A percentile compares a stretch with the other conserved stretches of the same genome.
phyloP scores from a whole-genome alignment of 2,329 filamentous ascomycete genomes.

The Fonsecaea multimorphosa region DNA sequence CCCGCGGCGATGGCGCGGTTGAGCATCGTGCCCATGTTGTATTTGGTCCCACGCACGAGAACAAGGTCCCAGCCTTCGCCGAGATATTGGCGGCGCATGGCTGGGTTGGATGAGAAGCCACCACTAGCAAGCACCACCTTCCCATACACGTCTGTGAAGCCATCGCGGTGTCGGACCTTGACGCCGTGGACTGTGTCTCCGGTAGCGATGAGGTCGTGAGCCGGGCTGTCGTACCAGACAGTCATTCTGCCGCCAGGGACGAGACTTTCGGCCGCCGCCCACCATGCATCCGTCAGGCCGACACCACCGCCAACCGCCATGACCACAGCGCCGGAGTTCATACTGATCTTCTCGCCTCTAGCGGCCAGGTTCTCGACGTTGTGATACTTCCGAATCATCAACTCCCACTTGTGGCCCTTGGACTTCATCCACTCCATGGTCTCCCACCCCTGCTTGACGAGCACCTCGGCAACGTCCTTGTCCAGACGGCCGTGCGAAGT shows the following conservation, averaged over 20 bases:
- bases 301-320: conserved; percentile 64
- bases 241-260: conserved; percentile 11
- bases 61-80: conserved; percentile 69
- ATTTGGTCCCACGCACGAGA: conserved; percentile 66
- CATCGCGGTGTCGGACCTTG: conserved; percentile 2
- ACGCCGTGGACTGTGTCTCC: conserved; percentile 41
- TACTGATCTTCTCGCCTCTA: conserved; percentile 46
- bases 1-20: conserved; percentile 55
- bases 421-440: conserved; percentile 62
- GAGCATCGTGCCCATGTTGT: conserved; percentile 67
- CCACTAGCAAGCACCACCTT: conserved; percentile 63
- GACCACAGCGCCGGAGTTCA: conserved; percentile 60
- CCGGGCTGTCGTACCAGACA: conserved; percentile 35
- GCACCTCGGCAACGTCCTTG: conserved; percentile 52
- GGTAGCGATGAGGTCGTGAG: conserved; percentile 43
- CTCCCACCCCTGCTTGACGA: conserved; percentile 60
- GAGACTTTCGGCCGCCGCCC: conserved; percentile 35
- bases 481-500: conserved; percentile 63
- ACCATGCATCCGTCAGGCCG: conserved; percentile 45
- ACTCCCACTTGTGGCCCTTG: conserved; percentile 63
- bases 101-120: conserved; percentile 67
- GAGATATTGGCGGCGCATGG: conserved; percentile 61
- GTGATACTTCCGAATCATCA: conserved; percentile 69
- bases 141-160: conserved; percentile 20
- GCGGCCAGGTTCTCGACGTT: conserved; percentile 56